Base-by-base conservation (phyloP, 768 basidiomycete genomes). In the Termitomyces bulborhizus region DNA sequence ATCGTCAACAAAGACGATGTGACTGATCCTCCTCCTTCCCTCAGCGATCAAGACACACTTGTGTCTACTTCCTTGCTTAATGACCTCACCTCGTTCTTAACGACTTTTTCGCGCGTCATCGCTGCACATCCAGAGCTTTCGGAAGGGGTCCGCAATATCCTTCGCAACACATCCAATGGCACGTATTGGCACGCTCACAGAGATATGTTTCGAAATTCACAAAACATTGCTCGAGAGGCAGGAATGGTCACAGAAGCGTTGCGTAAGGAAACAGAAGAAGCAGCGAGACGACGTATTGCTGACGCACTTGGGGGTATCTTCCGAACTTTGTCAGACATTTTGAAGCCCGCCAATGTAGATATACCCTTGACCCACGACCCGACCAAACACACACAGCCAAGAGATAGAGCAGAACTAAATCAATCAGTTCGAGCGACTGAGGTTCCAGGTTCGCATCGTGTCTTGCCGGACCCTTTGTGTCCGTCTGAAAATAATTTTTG, bases 111-210 rank as follows among this genome's bases (percentile, higher is more conserved):
- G 41, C 70, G 67, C n/a, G 74, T 84, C 31, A 65, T 90, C 42
- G 71, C 78, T 0, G 67, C 80, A 5, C 86, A 91, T 60, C 90
- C 90, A 4, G 88, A 92, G 58, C 67, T 92, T 11, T 79, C 85
- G 3, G 84, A 87, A 53, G 78, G 78, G 43, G 65, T 92, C 54
- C 83, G 81, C 54, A 84, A 80, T 63, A 79, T 92, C 34, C 66
- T 83, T 44, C 71, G 72, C 48, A 88, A 90, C 60, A 73, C 84
- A 4, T 73, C 76, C 5, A 80, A 73, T 49, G 89, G 88, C 24
- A 73, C 78, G 8, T 91, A 92, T 64, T 92, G 86, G 88, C 67
- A 71, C 36, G 67, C 76, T 29, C 86, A 89, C 62, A 80, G 84
- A 46, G 78, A 80, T 8, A 67, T 89, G 43, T 77, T 82, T 7